These are phyloP conservation scores for Didymellaceae sp. DNA, from an alignment of 2,329 filamentous ascomycete species.

Conservation along the genomic window DNA sequence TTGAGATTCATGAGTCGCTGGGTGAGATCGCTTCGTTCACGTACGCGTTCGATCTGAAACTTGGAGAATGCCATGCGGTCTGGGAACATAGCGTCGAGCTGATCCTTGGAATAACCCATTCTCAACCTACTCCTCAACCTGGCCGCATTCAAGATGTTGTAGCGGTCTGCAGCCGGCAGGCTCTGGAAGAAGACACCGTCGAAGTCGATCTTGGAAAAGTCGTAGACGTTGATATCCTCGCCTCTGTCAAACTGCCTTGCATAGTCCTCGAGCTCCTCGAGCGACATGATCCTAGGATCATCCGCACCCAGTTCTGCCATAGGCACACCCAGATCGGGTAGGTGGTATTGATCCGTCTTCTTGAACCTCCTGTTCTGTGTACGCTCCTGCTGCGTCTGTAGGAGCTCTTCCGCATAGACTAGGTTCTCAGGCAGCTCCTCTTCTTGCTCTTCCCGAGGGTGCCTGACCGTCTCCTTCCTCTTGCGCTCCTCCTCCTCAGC, in stretches of 20 bases:
- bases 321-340: constrained; percentile 80
- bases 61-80: constrained; percentile 96
- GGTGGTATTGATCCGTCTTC: constrained; percentile 93
- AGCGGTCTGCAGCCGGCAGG: constrained; percentile 85
- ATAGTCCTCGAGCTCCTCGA: constrained; percentile 93
- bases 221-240: constrained; percentile 85
- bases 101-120: constrained; percentile 97
- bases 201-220: constrained; percentile 99
- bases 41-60: constrained; percentile 94
- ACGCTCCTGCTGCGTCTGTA: constrained; percentile 79
- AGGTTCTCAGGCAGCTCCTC: constrained; percentile 77
- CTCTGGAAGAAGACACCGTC: constrained; percentile 94
- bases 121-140: constrained; percentile 83
- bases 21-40: constrained; percentile 90
- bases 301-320: constrained; percentile 88
- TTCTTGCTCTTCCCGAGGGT: constrained; percentile 60
- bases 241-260: constrained; percentile 89
- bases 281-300: constrained; percentile 94
- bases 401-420: constrained; percentile 89
- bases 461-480: constrained; percentile 57
- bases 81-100: constrained; percentile 95
- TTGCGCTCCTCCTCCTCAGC: constrained; percentile 84
- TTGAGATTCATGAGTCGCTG: constrained; percentile 94
- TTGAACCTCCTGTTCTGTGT: constrained; percentile 77
- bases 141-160: constrained; percentile 97